Evolutionary conservation across 169 alveolate genomes (phyloP), one percentile per base, ranked within the genome.

Genomic region (Pseudocohnilembus persalinus): DNA sequence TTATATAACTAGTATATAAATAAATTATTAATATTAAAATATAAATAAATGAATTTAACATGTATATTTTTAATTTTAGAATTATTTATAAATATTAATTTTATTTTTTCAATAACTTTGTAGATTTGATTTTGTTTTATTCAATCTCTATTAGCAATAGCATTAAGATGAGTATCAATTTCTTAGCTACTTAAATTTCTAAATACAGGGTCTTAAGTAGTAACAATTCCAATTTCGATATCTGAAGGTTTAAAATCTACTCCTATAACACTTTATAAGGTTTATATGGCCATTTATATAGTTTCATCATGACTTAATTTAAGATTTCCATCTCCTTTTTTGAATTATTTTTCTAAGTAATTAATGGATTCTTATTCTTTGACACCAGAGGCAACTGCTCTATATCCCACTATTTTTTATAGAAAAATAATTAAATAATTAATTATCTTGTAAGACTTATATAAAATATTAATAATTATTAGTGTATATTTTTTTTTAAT

Each of bases 191-290:
- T 85, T 68, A 95, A 84, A 68, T 85, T 92, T 85, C 88, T 89
- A 84, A 95, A 93, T 83, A 88, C 86, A 29, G 89, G 89, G 83
- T 92, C 87, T 33, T 86, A 88, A 28, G 78, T 75, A 31, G 92
- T 91, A 11, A 91, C 93, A 64, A 95, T 87, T 15, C 96, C 97
- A 73, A 93, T 84, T 89, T 95, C 97, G 81, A 95, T 89, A 83
- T 89, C 95, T 31, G 92, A 83, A 33, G 92, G 84, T 73, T 90
- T 89, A 78, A 89, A 88, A 72, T 92, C 95, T 84, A 82, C 76
- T 29, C 88, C 76, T 11, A 92, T 80, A 27, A 93, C 95, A 84
- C 88, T 91, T 87, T 94, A 90, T 64, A 94, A 84, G 64, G 94
- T 90, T 76, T 75, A 65, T 31, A 95, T 92, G 6, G 97, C 96